phyloP scores from a whole-genome alignment of 2,329 filamentous ascomycete species.

The Stagonosporopsis chrysanthemi region DNA sequence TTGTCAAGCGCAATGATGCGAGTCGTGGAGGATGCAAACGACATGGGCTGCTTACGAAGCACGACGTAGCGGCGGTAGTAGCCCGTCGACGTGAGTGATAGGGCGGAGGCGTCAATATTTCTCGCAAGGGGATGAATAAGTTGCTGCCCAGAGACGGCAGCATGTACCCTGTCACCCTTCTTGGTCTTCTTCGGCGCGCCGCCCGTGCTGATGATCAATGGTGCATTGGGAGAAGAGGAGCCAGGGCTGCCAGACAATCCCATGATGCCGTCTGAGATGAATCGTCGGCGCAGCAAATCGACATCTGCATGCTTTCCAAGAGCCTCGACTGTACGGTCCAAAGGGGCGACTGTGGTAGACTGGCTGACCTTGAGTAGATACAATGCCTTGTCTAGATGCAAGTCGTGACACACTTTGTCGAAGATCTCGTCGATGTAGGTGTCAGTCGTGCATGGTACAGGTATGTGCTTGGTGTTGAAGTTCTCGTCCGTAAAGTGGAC shows the following conservation, averaged over 20 bases:
- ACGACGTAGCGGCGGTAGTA: conserved; percentile 79
- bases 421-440: conserved; percentile 85
- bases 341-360: conserved; percentile 75
- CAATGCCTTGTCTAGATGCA: conserved; percentile 78
- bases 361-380: conserved; percentile 80
- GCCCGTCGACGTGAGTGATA: conserved; percentile 49
- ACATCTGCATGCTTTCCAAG: conserved; percentile 78
- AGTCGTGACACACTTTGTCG: conserved; percentile 77
- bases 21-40: conserved; percentile 77
- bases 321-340: conserved; percentile 80
- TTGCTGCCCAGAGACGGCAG: conserved; percentile 59
- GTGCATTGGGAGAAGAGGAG: conserved; percentile 72
- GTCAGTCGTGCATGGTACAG: conserved; percentile 78
- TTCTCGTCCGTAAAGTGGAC: conserved; percentile 76
- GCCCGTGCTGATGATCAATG: conserved; percentile 64
- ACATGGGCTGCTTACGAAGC: conserved; percentile 82
- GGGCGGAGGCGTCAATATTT: conserved; percentile 55
- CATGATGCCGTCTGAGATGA: conserved; percentile 75
- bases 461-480: conserved; percentile 73
- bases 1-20: conserved; percentile 81
- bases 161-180: conserved; percentile 60
- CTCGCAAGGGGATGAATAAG: conserved; percentile 70
- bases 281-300: conserved; percentile 77
- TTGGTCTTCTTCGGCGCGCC: conserved; percentile 58
- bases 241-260: conserved; percentile 74